Conservation (phyloP, 1,139 yeast species). For the Pneumocystis wakefieldiae region DNA sequence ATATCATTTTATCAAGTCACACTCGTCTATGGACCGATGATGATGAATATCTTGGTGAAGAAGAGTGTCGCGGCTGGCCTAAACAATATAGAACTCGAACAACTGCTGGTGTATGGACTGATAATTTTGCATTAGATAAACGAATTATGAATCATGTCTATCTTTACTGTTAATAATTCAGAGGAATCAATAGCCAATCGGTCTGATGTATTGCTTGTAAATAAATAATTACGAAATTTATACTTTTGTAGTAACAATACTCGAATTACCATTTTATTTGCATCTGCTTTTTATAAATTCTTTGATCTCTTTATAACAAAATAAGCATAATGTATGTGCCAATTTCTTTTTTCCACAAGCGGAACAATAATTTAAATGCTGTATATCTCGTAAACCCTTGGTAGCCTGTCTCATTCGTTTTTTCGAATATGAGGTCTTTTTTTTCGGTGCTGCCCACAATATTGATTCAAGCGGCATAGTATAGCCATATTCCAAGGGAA, state of each 20-base stretch:
- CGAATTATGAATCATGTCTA: slow-evolving; percentile 4
- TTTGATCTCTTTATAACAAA: slow-evolving; percentile 8
- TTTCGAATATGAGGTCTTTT: slow-evolving; percentile 12
- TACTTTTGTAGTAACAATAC: no score
- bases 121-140: slow-evolving; percentile 11
- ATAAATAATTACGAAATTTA: no score
- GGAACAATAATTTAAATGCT: slow-evolving; percentile 9
- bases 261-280: neutral
- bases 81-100: slow-evolving; percentile 55
- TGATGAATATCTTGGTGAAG: slow-evolving; percentile 18
- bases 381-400: slow-evolving; percentile 9
- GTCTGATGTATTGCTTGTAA: neutral
- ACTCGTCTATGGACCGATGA: neutral
- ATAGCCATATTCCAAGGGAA: no score
- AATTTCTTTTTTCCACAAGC: slow-evolving; percentile 10
- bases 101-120: slow-evolving; percentile 22
- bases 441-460: slow-evolving; percentile 11
- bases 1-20: slow-evolving; percentile 29
- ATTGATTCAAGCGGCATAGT: neutral
- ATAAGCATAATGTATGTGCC: slow-evolving; percentile 10
- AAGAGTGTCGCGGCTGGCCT: slow-evolving; percentile 89
- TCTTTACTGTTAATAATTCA: neutral
- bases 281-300: neutral
- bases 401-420: slow-evolving; percentile 12
- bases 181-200: neutral